A percentile compares a stretch with the other conserved stretches of the same genome.
These are phyloP conservation scores for Aspergillus egyptiacus DNA, from an alignment of 495 filamentous ascomycete genomes.

Conservation along the genomic window DNA sequence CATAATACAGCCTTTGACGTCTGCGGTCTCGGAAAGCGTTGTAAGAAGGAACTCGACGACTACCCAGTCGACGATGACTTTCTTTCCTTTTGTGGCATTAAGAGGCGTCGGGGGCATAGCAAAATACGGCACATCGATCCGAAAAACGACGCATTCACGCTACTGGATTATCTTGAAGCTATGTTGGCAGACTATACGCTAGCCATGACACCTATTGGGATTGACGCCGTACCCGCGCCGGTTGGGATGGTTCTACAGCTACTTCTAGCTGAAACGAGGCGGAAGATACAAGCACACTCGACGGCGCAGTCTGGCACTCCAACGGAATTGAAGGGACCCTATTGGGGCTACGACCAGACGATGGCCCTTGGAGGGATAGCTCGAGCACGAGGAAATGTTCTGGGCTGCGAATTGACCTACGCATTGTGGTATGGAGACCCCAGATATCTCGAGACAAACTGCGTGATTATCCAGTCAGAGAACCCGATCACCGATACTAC, in stretches of 20 bases:
- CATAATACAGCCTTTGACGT: not conserved
- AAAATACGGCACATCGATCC: not conserved
- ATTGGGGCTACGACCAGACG: not conserved
- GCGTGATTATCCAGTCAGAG: not conserved
- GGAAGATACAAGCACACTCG: not conserved
- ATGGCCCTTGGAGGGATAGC: not conserved
- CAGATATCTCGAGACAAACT: not conserved
- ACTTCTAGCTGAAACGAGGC: constrained; percentile 1
- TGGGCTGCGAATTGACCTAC: not conserved
- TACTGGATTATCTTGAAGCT: not conserved
- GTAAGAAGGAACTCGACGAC: not conserved
- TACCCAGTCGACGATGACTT: not conserved
- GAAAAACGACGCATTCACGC: not conserved
- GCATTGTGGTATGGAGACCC: constrained; percentile 1
- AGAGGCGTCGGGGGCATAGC: not conserved
- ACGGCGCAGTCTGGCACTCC: not conserved
- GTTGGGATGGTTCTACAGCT: not conserved
- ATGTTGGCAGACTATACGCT: constrained; percentile 1
- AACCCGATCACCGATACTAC: not conserved
- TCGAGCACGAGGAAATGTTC: not conserved
- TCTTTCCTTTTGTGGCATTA: not conserved
- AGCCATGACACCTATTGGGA: not conserved
- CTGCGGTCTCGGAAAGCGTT: not conserved
- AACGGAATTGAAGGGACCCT: not conserved
- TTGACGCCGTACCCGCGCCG: not conserved